A percentile compares a stretch with the other conserved stretches of the same genome.
These are phyloP conservation scores for Paramecium bursaria DNA, from an alignment of 73 alveolate species.

Conservation along the genomic window DNA sequence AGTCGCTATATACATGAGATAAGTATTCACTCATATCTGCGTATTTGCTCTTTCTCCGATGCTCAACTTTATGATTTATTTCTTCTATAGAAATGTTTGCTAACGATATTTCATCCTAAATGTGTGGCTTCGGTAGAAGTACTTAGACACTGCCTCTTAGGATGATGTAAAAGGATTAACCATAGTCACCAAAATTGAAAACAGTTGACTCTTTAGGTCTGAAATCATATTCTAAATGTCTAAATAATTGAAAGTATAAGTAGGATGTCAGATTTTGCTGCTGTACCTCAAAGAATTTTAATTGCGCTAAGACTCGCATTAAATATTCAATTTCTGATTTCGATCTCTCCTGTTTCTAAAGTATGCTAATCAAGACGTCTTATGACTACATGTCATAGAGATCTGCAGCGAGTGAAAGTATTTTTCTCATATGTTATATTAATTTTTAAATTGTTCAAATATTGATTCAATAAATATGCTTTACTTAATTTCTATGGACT, in stretches of 20 bases:
- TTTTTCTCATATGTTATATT: no score
- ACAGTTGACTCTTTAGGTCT: conserved; percentile 21
- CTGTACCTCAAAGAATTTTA: conserved; percentile 60
- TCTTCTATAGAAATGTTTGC: neutral
- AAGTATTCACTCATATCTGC: conserved; percentile 46
- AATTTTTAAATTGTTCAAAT: no score
- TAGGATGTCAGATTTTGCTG: conserved; percentile 52
- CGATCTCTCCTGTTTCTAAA: neutral
- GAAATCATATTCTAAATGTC: conserved; percentile 36
- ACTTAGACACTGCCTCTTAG: conserved; percentile 58
- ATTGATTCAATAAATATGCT: no score
- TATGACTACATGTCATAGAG: no score
- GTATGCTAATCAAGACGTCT: no score
- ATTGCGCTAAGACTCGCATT: conserved; percentile 48
- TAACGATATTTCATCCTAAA: neutral
- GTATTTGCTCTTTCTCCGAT: neutral
- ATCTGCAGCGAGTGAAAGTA: no score
- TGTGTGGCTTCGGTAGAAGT: conserved; percentile 53
- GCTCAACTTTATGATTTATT: neutral
- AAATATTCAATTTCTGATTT: conserved; percentile 45
- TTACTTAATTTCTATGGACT: no score
- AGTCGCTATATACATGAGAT: conserved; percentile 49
- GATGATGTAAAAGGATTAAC: conserved; percentile 21
- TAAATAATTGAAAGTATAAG: conserved; percentile 10
- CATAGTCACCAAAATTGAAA: conserved; percentile 48